Percentiles rank a stretch among this genome's conserved stretches.
Evolutionary conservation across 306 rosid species (phyloP).

Genomic region (Lupinus albus): DNA sequence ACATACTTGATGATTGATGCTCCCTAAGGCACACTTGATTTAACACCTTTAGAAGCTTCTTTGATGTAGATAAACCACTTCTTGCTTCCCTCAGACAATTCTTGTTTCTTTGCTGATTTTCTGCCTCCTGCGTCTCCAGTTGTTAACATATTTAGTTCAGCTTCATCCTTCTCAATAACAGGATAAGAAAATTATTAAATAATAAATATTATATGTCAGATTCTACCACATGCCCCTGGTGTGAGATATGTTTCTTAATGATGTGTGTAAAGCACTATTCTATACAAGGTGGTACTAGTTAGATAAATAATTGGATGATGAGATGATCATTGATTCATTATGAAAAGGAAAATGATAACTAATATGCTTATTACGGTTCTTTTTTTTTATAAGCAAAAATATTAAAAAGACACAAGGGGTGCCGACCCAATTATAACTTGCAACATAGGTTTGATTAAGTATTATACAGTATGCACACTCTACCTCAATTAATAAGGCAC

Average conservation of each 20-base stretch:
- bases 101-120: constrained; percentile 42
- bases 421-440: too few species aligned
- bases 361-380: neutral
- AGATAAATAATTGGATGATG: neutral
- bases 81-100: constrained; percentile 74
- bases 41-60: constrained; percentile 75
- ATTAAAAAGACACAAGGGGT: too few species aligned
- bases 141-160: constrained; percentile 30
- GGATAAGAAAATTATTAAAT: too few species aligned
- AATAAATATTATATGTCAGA: neutral
- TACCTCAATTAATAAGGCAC: constrained; percentile 68
- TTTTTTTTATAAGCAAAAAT: too few species aligned
- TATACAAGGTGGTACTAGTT: neutral
- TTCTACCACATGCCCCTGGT: neutral
- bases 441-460: constrained; percentile 13
- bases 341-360: constrained; percentile 23
- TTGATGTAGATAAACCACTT: constrained; percentile 67
- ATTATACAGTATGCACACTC: neutral
- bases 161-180: constrained; percentile 28
- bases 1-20: constrained; percentile 52
- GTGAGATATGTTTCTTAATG: neutral
- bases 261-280: neutral
- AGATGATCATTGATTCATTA: too few species aligned
- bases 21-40: constrained; percentile 64
- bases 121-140: constrained; percentile 53